Evolutionary conservation across 768 basidiomycete genomes (phyloP).

Genomic region (Clathrus columnatus): DNA sequence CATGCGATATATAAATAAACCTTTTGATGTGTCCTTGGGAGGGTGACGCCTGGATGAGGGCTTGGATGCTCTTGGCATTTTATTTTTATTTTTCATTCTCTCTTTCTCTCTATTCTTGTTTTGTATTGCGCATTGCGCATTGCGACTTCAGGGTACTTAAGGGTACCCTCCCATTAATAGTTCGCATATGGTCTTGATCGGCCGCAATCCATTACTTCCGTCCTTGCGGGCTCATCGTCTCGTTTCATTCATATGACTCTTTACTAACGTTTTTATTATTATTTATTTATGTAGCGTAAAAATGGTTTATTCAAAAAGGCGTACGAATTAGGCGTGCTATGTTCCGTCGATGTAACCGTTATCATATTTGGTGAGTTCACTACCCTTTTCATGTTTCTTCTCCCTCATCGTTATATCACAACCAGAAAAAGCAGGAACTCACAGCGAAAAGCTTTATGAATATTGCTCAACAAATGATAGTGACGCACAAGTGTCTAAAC

Average conservation of each 20-base stretch:
- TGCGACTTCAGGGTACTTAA: too few species aligned
- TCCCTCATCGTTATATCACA: neutral
- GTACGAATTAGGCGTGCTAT: conserved; percentile 83
- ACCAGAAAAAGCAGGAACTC: conserved; percentile 62
- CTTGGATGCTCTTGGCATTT: too few species aligned
- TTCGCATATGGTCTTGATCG: conserved; percentile 27
- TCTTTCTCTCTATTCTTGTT: too few species aligned
- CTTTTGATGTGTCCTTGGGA: too few species aligned
- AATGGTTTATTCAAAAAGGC: conserved; percentile 89
- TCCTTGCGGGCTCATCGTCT: too few species aligned
- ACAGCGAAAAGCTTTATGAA: conserved; percentile 74
- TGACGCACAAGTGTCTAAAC: conserved; percentile 60
- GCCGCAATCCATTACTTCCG: too few species aligned
- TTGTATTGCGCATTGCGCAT: too few species aligned
- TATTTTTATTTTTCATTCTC: too few species aligned
- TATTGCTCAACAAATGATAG: conserved; percentile 65
- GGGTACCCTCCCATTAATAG: too few species aligned
- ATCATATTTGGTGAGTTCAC: conserved; percentile 75
- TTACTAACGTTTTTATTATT: conserved; percentile 12
- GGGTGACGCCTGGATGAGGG: too few species aligned
- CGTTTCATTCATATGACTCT: conserved; percentile 31
- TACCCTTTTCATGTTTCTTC: conserved; percentile 20
- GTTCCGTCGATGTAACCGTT: conserved; percentile 81
- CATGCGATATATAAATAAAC: too few species aligned
- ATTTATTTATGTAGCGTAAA: conserved; percentile 52